Base-by-base conservation (phyloP, 2,329 filamentous ascomycete species). In the Calonectria honghensis region DNA sequence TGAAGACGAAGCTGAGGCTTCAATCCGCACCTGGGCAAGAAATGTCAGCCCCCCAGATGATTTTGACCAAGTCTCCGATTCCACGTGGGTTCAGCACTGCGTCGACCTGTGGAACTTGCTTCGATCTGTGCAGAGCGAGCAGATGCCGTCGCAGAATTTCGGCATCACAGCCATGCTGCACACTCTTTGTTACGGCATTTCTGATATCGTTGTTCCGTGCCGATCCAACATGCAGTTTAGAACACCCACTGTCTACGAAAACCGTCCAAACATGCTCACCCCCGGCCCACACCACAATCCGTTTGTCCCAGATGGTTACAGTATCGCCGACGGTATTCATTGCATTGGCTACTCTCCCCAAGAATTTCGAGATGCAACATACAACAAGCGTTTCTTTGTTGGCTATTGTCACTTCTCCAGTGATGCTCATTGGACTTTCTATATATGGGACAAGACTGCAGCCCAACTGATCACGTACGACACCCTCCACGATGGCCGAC, bases 121-220 rank as follows among this genome's bases (percentile, higher is more conserved):
- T 35, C 29, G 52, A 20, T 18, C 29, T 5, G 31, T 57, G 31
- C 52, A 57, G 29, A 32, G 6, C 4, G 18, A 31, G 31, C 16
- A 57, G 31, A 24, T 20, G 31, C 52, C 52, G 2, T 35, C 29
- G 9, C 18, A 57, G 16, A 57, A 57, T n/a, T 57, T n/a, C 9
- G 52, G 52, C 52, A 31, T 57, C 52, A 57, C 52, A n/a, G 52
- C 52, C 52, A 32, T 57, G 52, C 52, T 57, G 16, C 16, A n/a
- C 18, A 57, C 31, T 14, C 52, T 57, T 32, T 57, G 52, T 32
- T 57, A 57, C 52, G 52, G 52, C 3, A 31, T 57, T 3, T 6
- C 52, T 9, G 52, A 57, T 16, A 29, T 57, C 31, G 18, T 57
- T 9, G 31, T 57, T 32, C 31, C 52, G 2, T 35, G 52, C 18